Evolutionary conservation across 306 rosid genomes (phyloP).

Genomic region (Vigna radiata): DNA sequence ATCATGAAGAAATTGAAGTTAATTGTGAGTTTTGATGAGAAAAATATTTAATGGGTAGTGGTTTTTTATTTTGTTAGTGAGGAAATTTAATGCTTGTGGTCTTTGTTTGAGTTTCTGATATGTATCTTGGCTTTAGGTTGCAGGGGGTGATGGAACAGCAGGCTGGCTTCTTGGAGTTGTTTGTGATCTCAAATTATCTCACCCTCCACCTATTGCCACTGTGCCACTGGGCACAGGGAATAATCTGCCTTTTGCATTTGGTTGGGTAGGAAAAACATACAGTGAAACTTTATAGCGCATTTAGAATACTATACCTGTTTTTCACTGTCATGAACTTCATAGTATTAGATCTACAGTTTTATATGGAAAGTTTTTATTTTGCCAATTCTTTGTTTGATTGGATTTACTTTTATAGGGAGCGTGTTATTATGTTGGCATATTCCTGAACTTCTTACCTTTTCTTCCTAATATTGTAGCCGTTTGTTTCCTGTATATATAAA

Average conservation of each 20-base stretch:
- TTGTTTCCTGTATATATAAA: not conserved
- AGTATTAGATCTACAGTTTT: conserved; percentile 9
- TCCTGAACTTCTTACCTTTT: not conserved
- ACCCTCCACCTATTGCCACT: conserved; percentile 86
- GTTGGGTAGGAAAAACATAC: conserved; percentile 75
- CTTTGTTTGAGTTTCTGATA: conserved; percentile 40
- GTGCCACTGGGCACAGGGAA: conserved; percentile 97
- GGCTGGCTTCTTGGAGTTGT: conserved; percentile 99
- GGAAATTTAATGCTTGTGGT: conserved; percentile 30
- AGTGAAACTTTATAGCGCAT: conserved; percentile 24
- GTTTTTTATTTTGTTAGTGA: not conserved
- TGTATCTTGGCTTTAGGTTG: conserved; percentile 64
- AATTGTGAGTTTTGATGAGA: conserved; percentile 69
- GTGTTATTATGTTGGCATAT: conserved; percentile 22
- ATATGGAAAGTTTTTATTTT: not conserved
- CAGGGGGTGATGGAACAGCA: conserved; percentile 99
- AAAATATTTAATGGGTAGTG: not conserved
- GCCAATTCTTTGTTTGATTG: conserved; percentile 4
- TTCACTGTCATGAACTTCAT: conserved; percentile 9
- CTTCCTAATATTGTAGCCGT: conserved; percentile 5
- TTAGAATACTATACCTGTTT: not conserved
- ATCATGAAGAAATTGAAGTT: conserved; percentile 65
- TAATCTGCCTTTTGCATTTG: conserved; percentile 97
- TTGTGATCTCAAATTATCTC: conserved; percentile 89
- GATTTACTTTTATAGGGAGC: conserved; percentile 12